Evolutionary conservation across 345 rosid genomes (phyloP).

Genomic region (Brassica napus): DNA sequence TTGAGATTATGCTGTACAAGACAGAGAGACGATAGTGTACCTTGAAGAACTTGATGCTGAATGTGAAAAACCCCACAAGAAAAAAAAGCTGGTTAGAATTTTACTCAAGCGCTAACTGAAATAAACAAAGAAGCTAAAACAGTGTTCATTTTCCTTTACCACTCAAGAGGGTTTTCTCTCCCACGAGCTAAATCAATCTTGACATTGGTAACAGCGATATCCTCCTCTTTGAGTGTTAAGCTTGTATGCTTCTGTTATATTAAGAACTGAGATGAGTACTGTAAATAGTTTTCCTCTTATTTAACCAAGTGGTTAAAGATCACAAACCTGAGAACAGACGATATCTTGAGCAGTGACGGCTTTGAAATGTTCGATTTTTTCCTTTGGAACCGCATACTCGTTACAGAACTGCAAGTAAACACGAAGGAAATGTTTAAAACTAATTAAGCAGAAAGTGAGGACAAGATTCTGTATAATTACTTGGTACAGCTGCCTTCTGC

Average conservation of each 20-base stretch:
- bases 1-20: neutral
- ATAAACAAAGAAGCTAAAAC: slow-evolving; percentile 7
- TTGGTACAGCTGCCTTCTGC: slow-evolving; percentile 85
- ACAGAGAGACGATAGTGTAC: slow-evolving; percentile 24
- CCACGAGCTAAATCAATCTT: slow-evolving; percentile 92
- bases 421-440: neutral
- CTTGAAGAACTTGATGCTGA: slow-evolving; percentile 94
- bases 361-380: slow-evolving; percentile 74
- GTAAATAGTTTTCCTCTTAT: neutral
- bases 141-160: slow-evolving; percentile 49
- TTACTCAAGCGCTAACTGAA: neutral
- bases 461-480: slow-evolving; percentile 35
- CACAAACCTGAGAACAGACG: slow-evolving; percentile 81
- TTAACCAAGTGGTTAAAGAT: neutral
- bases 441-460: neutral
- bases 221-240: slow-evolving; percentile 65
- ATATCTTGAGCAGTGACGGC: slow-evolving; percentile 82
- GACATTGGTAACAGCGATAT: slow-evolving; percentile 75
- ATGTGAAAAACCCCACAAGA: slow-evolving; percentile 12
- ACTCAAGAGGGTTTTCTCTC: slow-evolving; percentile 79
- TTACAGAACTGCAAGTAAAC: slow-evolving; percentile 76
- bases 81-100: slow-evolving; percentile 24
- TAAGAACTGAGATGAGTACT: slow-evolving; percentile 1
- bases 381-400: slow-evolving; percentile 92
- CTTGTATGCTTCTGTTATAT: slow-evolving; percentile 65